Base-by-base conservation (phyloP, 2,329 filamentous ascomycete genomes). In the Calonectria fujianensis region DNA sequence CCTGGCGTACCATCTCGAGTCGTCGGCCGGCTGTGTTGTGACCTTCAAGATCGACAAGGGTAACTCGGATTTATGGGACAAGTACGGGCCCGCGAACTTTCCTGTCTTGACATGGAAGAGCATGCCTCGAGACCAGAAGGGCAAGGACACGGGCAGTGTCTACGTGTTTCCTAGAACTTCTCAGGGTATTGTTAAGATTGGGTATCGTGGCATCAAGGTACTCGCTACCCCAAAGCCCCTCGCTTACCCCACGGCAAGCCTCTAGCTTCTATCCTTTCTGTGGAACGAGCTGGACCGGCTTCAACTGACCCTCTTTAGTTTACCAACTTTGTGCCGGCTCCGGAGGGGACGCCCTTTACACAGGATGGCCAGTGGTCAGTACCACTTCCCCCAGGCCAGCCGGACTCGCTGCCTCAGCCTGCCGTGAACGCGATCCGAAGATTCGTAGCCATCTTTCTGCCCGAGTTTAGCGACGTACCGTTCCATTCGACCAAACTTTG, bases 301-400 rank as follows among this genome's bases (percentile, higher is more conserved):
- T 54, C 16, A 54, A 32, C 51, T 20, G 16, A 32, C 27, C 14
- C 5, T 4, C 11, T 51, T 13, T 8, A 72, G 70, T 67, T 72
- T 10, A 72, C 70, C 51, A 72, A 69, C 16, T 72, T 72, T 20
- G 48, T 59, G 1, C 63, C 70, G n/a, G 70, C 63, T 50, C 70
- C 70, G 14, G 32, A 51, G 31, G 41, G 50, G 29, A 48, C 63
- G 8, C 37, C 45, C 6, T 72, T 68, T 54, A 48, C 41, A 0
- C 70, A 72, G 24, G 63, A 72, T 41, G 70, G 70, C 6, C 66
- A 68, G 41, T 72, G 70, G 70, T 61, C 64, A 2, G 39, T 72
- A 3, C 70, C 63, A 0, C 50, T 72, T n/a, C 39, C 51, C 3
- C 52, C 31, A 35, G 32, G 32, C 32, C 7, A 35, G 32, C 32